Percentiles rank a stretch among this genome's conserved stretches.
Evolutionary conservation across 1,284 basidiomycete species (phyloP).

Genomic region (Sphaerobolus stellatus): DNA sequence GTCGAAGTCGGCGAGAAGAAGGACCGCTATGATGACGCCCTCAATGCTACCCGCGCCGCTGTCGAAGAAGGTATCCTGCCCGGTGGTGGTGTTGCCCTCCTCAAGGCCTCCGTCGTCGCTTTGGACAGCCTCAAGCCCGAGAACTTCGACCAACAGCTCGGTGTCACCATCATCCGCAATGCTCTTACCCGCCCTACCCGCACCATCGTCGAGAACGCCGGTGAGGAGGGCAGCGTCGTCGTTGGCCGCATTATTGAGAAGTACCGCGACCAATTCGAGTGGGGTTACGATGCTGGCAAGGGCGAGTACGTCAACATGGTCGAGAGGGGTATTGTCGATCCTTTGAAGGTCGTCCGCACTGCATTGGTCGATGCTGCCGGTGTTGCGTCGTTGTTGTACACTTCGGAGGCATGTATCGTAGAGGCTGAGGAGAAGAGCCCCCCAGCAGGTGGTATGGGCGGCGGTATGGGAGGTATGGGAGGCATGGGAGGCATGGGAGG

Average conservation of each 20-base stretch:
- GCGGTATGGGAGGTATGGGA: slow-evolving; percentile 54
- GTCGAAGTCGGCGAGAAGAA: slow-evolving; percentile 99
- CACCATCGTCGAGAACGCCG: slow-evolving; percentile 92
- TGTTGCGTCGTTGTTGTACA: slow-evolving; percentile 89
- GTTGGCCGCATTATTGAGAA: slow-evolving; percentile 81
- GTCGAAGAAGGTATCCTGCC: slow-evolving; percentile 98
- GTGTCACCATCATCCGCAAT: slow-evolving; percentile 89
- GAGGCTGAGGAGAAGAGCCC: slow-evolving; percentile 86
- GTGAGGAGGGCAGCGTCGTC: slow-evolving; percentile 92
- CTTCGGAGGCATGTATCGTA: slow-evolving; percentile 90
- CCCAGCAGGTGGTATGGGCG: slow-evolving; percentile 43
- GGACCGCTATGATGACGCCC: slow-evolving; percentile 97
- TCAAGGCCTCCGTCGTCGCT: slow-evolving; percentile 80
- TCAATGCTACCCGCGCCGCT: slow-evolving; percentile 96
- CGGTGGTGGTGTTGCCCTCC: slow-evolving; percentile 88
- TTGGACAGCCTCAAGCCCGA: slow-evolving; percentile 66
- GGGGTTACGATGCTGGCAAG: slow-evolving; percentile 91
- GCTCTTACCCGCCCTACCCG: slow-evolving; percentile 84
- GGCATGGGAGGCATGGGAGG: slow-evolving; percentile 49
- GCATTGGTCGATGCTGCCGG: slow-evolving; percentile 87
- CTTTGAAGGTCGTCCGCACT: slow-evolving; percentile 89
- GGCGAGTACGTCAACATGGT: slow-evolving; percentile 96
- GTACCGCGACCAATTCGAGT: slow-evolving; percentile 77
- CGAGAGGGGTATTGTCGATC: slow-evolving; percentile 90
- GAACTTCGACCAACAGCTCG: slow-evolving; percentile 99